Percentiles rank a stretch among this genome's conserved stretches.
These are phyloP conservation scores for Fusarium sp. DNA, from an alignment of 2,329 filamentous ascomycete genomes.

Conservation along the genomic window DNA sequence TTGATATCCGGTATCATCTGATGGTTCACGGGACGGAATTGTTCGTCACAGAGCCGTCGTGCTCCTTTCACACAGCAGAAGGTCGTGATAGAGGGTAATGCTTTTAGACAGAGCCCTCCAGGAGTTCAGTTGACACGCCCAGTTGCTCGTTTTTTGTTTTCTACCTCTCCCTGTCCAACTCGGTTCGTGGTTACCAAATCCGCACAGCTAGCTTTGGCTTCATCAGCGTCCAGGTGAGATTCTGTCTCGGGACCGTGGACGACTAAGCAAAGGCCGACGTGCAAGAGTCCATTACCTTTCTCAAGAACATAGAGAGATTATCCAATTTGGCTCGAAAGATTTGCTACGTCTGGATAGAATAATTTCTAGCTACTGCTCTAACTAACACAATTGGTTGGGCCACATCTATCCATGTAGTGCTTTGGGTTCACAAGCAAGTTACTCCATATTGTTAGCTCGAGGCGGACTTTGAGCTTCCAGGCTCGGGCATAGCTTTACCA, in stretches of 20 bases:
- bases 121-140: neutral
- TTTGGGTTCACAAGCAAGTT: neutral
- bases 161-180: neutral
- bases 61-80: neutral
- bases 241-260: neutral
- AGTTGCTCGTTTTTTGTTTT: neutral
- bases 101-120: neutral
- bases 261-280: neutral
- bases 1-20: neutral
- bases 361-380: neutral
- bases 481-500: neutral
- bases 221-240: neutral
- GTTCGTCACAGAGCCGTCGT: neutral
- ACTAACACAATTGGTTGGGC: neutral
- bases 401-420: neutral
- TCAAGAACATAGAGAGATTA: neutral
- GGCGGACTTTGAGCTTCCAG: neutral
- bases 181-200: neutral
- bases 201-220: neutral
- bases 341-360: neutral
- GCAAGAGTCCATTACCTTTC: neutral
- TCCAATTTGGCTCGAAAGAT: neutral
- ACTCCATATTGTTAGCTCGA: neutral
- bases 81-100: neutral
- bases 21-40: neutral